These are phyloP conservation scores for Selaginella tamariscina DNA, from an alignment of 75 land plant genomes.

Conservation along the genomic window DNA sequence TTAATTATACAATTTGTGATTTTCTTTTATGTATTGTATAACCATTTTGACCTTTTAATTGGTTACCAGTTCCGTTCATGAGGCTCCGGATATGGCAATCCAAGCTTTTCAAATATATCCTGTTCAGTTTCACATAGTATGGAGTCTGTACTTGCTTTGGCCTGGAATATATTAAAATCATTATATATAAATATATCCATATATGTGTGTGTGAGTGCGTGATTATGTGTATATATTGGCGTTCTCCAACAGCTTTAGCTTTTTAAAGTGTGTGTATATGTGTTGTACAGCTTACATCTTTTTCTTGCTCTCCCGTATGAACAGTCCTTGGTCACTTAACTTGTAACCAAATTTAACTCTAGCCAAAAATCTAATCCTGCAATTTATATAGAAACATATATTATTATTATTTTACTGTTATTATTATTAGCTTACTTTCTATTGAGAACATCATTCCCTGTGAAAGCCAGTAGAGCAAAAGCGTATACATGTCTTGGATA, in stretches of 20 bases:
- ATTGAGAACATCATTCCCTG: conserved; percentile 25
- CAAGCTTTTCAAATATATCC: conserved; percentile 18
- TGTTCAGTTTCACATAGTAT: conserved; percentile 19
- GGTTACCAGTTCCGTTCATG: conserved; percentile 22
- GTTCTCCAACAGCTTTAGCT: too few relatives aligned
- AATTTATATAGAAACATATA: background rate
- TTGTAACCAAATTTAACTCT: conserved; percentile 14
- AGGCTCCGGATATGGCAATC: conserved; percentile 18
- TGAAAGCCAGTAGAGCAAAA: conserved; percentile 19
- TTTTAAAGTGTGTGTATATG: too few relatives aligned
- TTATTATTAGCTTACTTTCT: conserved; percentile 9
- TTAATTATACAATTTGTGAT: too few relatives aligned
- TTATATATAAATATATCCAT: background rate
- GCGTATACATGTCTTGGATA: conserved; percentile 18
- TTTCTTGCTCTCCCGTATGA: conserved; percentile 11
- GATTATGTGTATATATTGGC: too few relatives aligned
- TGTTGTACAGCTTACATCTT: too few relatives aligned
- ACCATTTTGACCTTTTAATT: too few relatives aligned
- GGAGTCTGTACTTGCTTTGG: conserved; percentile 7
- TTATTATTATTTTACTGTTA: background rate
- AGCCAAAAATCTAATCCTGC: conserved; percentile 23
- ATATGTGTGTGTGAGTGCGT: too few relatives aligned
- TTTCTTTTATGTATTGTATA: too few relatives aligned
- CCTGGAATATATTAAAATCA: conserved; percentile 1
- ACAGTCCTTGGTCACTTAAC: conserved; percentile 20